Base-by-base conservation (phyloP, 768 basidiomycete genomes). In the Lepiota brunneoincarnata region DNA sequence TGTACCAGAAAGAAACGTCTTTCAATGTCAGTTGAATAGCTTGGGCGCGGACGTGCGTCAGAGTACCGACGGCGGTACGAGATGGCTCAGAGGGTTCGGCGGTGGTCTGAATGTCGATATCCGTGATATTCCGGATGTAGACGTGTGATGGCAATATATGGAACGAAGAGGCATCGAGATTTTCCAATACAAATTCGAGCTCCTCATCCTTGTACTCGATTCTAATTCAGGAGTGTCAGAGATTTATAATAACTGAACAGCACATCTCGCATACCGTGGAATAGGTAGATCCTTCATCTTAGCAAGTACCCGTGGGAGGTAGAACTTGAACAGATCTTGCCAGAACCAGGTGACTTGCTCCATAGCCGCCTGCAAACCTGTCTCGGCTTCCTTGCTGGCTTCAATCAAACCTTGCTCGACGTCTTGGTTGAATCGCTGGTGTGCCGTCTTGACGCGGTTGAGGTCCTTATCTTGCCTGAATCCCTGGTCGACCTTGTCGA, bases 291-390 rank as follows among this genome's bases (percentile, higher is more conserved):
- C 78, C 59, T 80, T 80, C 64, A 89, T 57, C 62, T 78, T 68
- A 23, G 56, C 60, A 51, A 87, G 64, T 1, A 81, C 31, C 7
- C 78, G 77, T 14, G 90, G 91, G 0, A 88, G 65, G 62, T 91
- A 92, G 14, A 91, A 86, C 60, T 86, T 88, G 73, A 90, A 85
- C 6, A 92, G 56, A 56, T 94, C 92, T 64, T 86, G 80, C 86
- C 85, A 89, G 69, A 89, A 81, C 88, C 88, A 90, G 1, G 83
- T 78, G 4, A 80, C 77, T 42, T 84, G 78, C 50, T 87, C 83
- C 57, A 85, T 62, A 3, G 79, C 76, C 9, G 75, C 76, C 62
- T 83, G 76, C 40, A 83, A 40, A 5, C 77, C 75, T 0, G 72
- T 70, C 59, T 71, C 58, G 6, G 75, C 67, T 56, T 75, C 63